Evolutionary conservation across 345 rosid species (phyloP), one percentile per base, ranked within the genome.

Genomic region (Cochlearia excelsa): DNA sequence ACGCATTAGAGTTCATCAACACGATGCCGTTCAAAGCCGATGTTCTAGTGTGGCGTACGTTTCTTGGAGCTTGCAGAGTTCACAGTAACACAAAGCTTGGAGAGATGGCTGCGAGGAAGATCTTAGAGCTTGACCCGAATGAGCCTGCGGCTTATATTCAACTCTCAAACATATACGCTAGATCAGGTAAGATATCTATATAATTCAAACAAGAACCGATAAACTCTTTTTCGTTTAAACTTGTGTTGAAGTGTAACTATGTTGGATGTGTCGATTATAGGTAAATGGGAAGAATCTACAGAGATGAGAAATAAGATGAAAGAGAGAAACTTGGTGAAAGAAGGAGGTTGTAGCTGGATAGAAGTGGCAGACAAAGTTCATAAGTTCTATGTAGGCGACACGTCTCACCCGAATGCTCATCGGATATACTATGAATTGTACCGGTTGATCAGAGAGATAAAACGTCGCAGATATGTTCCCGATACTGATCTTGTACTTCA

Each of bases 341-440:
- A 88, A 79, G 88, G 90, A 45, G 93, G 93, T 47, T 83, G 81
- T 45, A 83, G 96, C 59, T 85, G 96, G 90, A 74, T 88, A 48
- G 93, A 88, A 67, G 83, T 79, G 50, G 82, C 70, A 55, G 77
- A 79, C 51, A 73, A 70, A 59, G 75, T 88, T 35, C 80, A 83
- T 74, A 83, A 75, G 50, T 88, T 88, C 69, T 75, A 83, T 65
- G 93, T 78, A 6, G 93, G 83, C 2, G 93, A 88, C 46, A 81
- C 90, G 53, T 70, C 80, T 53, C 88, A 88, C 71, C 79, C 84
- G 3, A 69, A 47, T 54, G 75, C 80, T 28, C 64, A 9, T 3
- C 66, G 59, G 28, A 83, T 88, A 43, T 85, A 78, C 37, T 40
- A 30, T 0, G 78, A 88, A 62, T 64, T 88, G 46, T 68, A 88